Conservation (phyloP, 2,329 filamentous ascomycete species). For the Hypomyces perniciosus region DNA sequence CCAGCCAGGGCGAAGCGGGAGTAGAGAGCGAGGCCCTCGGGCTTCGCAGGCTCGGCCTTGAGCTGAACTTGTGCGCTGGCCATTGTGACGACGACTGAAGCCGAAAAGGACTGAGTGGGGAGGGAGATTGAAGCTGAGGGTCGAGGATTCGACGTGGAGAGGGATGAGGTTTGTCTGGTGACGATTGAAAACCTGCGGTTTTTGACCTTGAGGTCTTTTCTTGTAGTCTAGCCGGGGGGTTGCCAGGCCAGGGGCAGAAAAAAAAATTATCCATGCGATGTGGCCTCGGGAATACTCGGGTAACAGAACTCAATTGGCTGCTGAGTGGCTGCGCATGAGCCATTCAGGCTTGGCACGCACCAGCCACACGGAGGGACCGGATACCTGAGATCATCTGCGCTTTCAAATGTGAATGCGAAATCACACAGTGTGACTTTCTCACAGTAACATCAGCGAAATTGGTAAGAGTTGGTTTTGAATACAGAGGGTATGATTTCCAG, state of each 20-base stretch:
- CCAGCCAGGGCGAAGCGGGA: constrained; percentile 94
- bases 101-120: constrained; percentile 1
- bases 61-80: constrained; percentile 16
- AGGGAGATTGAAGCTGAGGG: background rate
- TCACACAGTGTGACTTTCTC: constrained; percentile 2
- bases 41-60: constrained; percentile 37
- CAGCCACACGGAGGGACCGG: background rate
- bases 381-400: no score
- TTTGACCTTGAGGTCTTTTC: constrained; percentile 14
- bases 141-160: constrained; percentile 11
- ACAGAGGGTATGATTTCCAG: no score
- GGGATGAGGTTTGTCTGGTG: constrained; percentile 3
- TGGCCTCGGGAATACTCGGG: constrained; percentile 11
- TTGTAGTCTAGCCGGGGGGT: constrained; percentile 7
- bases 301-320: constrained; percentile 1
- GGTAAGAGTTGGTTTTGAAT: no score
- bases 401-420: background rate
- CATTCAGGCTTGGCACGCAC: constrained; percentile 1
- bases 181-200: constrained; percentile 6
- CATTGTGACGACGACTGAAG: constrained; percentile 7
- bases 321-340: background rate
- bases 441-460: background rate
- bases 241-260: constrained; percentile 10
- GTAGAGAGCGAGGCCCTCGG: constrained; percentile 65
- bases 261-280: constrained; percentile 7